Percentiles rank a stretch among this genome's conserved stretches.
Evolutionary conservation across 208 protist genomes (phyloP).

Genomic region (Naegleria fowleri): DNA sequence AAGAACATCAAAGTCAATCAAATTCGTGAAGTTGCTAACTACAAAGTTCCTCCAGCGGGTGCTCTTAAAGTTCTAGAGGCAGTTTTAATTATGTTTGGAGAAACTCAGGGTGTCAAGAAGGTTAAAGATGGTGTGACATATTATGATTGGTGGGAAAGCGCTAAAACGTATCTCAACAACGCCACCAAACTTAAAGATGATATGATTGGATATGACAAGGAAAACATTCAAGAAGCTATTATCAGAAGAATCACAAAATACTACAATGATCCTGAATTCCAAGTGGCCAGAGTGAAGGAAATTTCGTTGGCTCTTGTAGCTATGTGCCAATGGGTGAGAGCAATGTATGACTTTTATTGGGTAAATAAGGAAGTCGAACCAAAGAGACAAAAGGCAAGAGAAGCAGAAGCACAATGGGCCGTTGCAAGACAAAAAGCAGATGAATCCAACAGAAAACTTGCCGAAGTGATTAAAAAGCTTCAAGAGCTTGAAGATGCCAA

Average conservation of each 20-base stretch:
- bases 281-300: conserved; percentile 66
- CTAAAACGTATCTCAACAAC: conserved; percentile 79
- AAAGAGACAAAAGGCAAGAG: conserved; percentile 71
- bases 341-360: conserved; percentile 93
- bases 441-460: conserved; percentile 73
- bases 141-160: conserved; percentile 89
- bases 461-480: conserved; percentile 81
- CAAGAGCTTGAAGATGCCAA: conserved; percentile 82
- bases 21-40: conserved; percentile 90
- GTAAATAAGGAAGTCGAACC: conserved; percentile 88
- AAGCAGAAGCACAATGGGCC: conserved; percentile 83
- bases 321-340: conserved; percentile 95
- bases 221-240: conserved; percentile 86
- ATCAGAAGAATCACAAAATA: conserved; percentile 74
- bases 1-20: conserved; percentile 90
- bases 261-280: conserved; percentile 59
- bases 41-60: conserved; percentile 85
- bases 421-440: conserved; percentile 76
- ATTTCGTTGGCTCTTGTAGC: conserved; percentile 91
- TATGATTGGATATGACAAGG: conserved; percentile 90
- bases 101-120: conserved; percentile 86
- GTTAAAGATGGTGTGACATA: conserved; percentile 64
- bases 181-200: conserved; percentile 76
- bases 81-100: conserved; percentile 93
- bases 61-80: conserved; percentile 95